Evolutionary conservation across 257 asterid species (phyloP).

Genomic region (Catharanthus roseus): DNA sequence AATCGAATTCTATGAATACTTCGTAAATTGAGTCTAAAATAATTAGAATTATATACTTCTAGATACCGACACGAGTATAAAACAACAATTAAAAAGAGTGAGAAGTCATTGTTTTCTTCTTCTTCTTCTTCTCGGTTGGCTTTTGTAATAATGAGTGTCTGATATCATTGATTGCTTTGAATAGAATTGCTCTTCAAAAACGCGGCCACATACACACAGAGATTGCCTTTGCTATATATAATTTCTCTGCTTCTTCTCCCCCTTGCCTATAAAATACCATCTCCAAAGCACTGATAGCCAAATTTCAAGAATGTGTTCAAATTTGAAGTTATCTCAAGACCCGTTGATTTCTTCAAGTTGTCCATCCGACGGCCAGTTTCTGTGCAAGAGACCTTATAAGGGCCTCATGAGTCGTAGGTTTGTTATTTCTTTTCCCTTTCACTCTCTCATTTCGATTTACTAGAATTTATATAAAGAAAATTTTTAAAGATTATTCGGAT

Average conservation of each 20-base stretch:
- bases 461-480: too few species aligned
- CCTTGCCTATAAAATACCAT: background rate
- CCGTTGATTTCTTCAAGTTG: conserved; percentile 10
- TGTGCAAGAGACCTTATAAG: conserved; percentile 1
- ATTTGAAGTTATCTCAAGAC: background rate
- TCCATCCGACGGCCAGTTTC: background rate
- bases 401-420: conserved; percentile 12
- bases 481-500: too few species aligned
- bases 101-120: conserved; percentile 6
- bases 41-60: too few species aligned
- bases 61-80: too few species aligned
- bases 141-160: conserved; percentile 28
- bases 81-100: background rate
- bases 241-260: too few species aligned
- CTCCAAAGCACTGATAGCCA: background rate
- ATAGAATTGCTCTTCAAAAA: background rate
- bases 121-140: conserved; percentile 16
- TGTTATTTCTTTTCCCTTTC: background rate
- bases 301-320: too few species aligned
- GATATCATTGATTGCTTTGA: conserved; percentile 33
- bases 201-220: background rate
- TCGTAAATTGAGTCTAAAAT: too few species aligned
- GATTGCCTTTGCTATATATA: background rate
- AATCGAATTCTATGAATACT: too few species aligned
- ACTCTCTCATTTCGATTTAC: too few species aligned